Evolutionary conservation across 805 yeast species (phyloP).

Genomic region (Zygotorulaspora florentina): DNA sequence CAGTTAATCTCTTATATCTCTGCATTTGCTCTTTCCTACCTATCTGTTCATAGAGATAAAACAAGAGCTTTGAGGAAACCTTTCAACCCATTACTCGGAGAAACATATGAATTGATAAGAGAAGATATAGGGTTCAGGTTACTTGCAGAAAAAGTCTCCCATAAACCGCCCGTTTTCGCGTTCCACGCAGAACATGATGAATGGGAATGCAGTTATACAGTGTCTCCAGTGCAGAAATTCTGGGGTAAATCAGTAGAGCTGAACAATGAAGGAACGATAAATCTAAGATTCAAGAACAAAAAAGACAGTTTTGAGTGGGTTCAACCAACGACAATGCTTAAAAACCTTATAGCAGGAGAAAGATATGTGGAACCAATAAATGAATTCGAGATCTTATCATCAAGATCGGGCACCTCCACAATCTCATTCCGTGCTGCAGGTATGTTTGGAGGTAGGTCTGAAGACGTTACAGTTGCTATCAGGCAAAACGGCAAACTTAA

Average conservation of each 20-base stretch:
- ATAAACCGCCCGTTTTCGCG: slow-evolving; percentile 80
- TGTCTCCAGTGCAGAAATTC: slow-evolving; percentile 77
- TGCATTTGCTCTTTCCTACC: slow-evolving; percentile 71
- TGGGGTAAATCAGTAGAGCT: slow-evolving; percentile 95
- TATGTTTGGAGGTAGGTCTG: slow-evolving; percentile 81
- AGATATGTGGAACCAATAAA: slow-evolving; percentile 86
- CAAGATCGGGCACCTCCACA: slow-evolving; percentile 63
- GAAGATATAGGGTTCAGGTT: slow-evolving; percentile 75
- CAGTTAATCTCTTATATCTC: slow-evolving; percentile 64
- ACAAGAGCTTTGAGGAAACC: slow-evolving; percentile 82
- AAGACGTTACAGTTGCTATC: slow-evolving; percentile 46
- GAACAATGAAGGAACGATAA: slow-evolving; percentile 65
- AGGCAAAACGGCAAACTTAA: slow-evolving; percentile 21
- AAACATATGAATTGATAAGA: slow-evolving; percentile 83
- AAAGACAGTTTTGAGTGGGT: slow-evolving; percentile 74
- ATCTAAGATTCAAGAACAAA: slow-evolving; percentile 50
- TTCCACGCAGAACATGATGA: slow-evolving; percentile 62
- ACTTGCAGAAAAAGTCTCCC: slow-evolving; percentile 80
- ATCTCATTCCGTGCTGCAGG: slow-evolving; percentile 76
- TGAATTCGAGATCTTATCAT: slow-evolving; percentile 58
- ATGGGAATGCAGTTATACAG: slow-evolving; percentile 67
- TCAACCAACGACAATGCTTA: slow-evolving; percentile 76
- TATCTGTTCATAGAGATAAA: slow-evolving; percentile 69
- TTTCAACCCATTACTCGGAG: slow-evolving; percentile 91
- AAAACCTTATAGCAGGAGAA: slow-evolving; percentile 92